These are phyloP conservation scores for Veloboletus limbatus DNA, from an alignment of 1,284 basidiomycete species.

Conservation along the genomic window DNA sequence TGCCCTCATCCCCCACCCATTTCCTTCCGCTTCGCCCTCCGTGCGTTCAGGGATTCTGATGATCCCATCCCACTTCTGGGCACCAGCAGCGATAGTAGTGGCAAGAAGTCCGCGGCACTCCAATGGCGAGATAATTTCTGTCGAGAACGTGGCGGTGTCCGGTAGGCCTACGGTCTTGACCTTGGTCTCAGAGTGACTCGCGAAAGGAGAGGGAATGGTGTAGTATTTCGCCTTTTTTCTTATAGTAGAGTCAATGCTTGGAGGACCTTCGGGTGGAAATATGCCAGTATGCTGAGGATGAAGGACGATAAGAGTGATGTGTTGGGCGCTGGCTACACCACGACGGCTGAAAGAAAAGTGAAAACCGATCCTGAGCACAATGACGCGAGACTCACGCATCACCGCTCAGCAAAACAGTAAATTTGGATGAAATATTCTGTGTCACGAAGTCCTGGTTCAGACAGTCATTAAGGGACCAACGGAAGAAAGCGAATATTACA, in stretches of 20 bases:
- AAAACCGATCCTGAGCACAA: background rate
- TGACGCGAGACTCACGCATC: slow-evolving; percentile 45
- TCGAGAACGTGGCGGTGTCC: slow-evolving; percentile 31
- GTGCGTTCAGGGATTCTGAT: slow-evolving; percentile 40
- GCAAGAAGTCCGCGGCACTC: slow-evolving; percentile 43
- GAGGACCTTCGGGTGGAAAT: slow-evolving; percentile 31
- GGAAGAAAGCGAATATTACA: background rate
- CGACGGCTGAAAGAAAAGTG: slow-evolving; percentile 40
- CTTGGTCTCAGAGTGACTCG: slow-evolving; percentile 14
- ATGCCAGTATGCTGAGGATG: slow-evolving; percentile 42
- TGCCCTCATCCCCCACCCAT: slow-evolving; percentile 21
- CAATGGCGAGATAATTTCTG: slow-evolving; percentile 39
- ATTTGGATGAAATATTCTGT: slow-evolving; percentile 43
- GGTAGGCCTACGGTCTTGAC: slow-evolving; percentile 3
- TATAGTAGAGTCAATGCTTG: slow-evolving; percentile 18
- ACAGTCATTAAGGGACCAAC: background rate
- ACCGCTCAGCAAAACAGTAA: slow-evolving; percentile 45
- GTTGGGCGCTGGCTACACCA: slow-evolving; percentile 33
- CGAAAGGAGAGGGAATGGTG: slow-evolving; percentile 12
- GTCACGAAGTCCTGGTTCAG: slow-evolving; percentile 42
- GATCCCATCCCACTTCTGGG: slow-evolving; percentile 48
- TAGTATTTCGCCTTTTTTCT: slow-evolving; percentile 10
- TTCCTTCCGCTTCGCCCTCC: slow-evolving; percentile 3
- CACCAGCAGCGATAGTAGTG: slow-evolving; percentile 28
- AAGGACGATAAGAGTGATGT: slow-evolving; percentile 42